A percentile compares a stretch with the other conserved stretches of the same genome.
Conservation (phyloP, 768 basidiomycete genomes). For the Heimioporus sp. region DNA sequence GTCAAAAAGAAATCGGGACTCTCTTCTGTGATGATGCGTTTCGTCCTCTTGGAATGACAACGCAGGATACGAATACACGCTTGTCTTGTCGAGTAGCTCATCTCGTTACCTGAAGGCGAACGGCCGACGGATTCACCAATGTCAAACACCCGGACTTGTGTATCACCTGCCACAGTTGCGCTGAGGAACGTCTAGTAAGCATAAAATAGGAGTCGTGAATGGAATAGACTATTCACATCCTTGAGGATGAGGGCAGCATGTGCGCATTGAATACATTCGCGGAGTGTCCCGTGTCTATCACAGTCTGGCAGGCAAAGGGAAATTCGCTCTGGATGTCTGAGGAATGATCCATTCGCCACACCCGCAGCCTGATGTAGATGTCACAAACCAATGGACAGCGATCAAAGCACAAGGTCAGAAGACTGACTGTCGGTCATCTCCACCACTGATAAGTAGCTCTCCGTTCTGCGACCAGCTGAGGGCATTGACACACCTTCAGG, state of each 20-base stretch:
- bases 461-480: conserved; percentile 71
- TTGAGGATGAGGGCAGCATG: conserved; percentile 75
- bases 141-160: conserved; percentile 78
- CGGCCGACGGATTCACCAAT: conserved; percentile 43
- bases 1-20: conserved; percentile 76
- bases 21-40: conserved; percentile 77
- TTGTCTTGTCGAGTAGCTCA: conserved; percentile 44
- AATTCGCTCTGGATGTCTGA: conserved; percentile 44
- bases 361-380: conserved; percentile 51
- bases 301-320: conserved; percentile 61
- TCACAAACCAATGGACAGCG: conserved; percentile 2
- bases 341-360: conserved; percentile 67
- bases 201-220: conserved; percentile 3
- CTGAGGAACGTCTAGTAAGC: conserved; percentile 33
- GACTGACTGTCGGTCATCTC: conserved; percentile 68
- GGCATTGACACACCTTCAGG: conserved; percentile 69
- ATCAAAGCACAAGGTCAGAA: not conserved
- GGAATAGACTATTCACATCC: conserved; percentile 53
- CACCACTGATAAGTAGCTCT: conserved; percentile 62
- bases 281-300: conserved; percentile 77
- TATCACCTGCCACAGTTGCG: conserved; percentile 73
- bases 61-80: conserved; percentile 52
- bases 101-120: conserved; percentile 42
- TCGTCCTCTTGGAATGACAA: conserved; percentile 74
- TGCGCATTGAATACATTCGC: conserved; percentile 85